Evolutionary conservation across 208 protist genomes (phyloP), one percentile per base, ranked within the genome.

Genomic region (Leishmania mexicana): DNA sequence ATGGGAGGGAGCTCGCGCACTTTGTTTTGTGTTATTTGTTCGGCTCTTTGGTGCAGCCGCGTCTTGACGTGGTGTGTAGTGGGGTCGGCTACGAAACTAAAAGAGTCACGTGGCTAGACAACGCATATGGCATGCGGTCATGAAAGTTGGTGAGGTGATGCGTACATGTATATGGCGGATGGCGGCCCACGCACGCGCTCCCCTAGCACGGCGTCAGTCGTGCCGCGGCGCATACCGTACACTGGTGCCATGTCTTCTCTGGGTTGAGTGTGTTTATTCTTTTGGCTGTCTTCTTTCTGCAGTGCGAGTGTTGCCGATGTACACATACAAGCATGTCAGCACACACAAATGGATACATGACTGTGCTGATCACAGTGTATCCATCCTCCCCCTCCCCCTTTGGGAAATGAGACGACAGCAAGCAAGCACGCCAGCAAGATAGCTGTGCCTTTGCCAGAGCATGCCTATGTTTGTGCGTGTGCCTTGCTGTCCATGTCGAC

Each of bases 301-400:
- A 31, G 47, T 40, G 54, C 19, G 24, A 28, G n/a, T 65, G 47
- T 45, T 78, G 51, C 75, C 21, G 49, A 78, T 78, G 49, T 67
- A 78, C 31, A 42, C 58, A 10, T 21, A 54, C 51, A 54, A 54
- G 15, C 15, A 54, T 54, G 51, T 54, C 6, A 54, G 51, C 10
- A 21, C 15, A 21, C 51, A 21, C 15, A 15, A 6, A 54, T 21
- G 51, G 13, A 21, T 64, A 64, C 28, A 64, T 31, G 58, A 31
- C 28, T 31, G 58, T 64, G 24, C 28, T 64, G 58, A 31, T 31
- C 10, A 64, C 28, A 64, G n/a, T 58, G 54, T 58, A 21, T 1
- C 54, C 1, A 64, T 31, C 8, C 8, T 4, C 11, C 19, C 10
- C 7, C 28, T 54, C 51, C 51, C 21, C 51, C 4, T 15, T 54